A percentile compares a stretch with the other conserved stretches of the same genome.
Evolutionary conservation across 495 filamentous ascomycete genomes (phyloP).

Genomic region (Trichoderma gamsii): DNA sequence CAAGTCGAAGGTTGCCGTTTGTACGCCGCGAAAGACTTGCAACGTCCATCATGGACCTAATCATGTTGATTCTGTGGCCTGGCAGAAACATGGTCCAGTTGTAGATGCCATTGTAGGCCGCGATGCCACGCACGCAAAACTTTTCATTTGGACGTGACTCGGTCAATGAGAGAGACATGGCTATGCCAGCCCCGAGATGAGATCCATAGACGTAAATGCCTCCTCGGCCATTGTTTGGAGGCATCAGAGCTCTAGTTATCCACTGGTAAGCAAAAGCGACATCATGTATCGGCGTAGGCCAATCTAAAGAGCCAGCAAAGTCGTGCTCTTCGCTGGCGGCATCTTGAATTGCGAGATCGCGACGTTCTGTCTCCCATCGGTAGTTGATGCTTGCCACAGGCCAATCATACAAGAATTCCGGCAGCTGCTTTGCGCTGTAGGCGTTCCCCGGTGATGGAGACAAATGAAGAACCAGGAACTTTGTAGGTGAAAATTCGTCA

Average conservation of each 20-base stretch:
- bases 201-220: conserved; percentile 45
- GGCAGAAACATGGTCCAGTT: conserved; percentile 49
- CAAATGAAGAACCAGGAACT: conserved; percentile 2
- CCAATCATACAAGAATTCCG: conserved; percentile 6
- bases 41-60: background rate
- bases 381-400: conserved; percentile 16
- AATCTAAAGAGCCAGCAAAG: conserved; percentile 22
- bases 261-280: conserved; percentile 40
- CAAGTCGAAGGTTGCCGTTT: conserved; percentile 8
- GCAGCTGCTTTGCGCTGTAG: background rate
- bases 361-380: conserved; percentile 1
- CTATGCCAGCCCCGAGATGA: conserved; percentile 45
- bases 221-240: conserved; percentile 22
- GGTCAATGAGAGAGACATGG: conserved; percentile 43
- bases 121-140: conserved; percentile 40
- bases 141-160: conserved; percentile 31
- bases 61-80: conserved; percentile 33
- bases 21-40: background rate
- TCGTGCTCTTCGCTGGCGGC: background rate
- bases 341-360: background rate
- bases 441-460: background rate
- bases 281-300: conserved; percentile 48
- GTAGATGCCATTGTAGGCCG: conserved; percentile 46
- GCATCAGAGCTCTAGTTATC: conserved; percentile 33
- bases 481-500: background rate